phyloP scores from a whole-genome alignment of 31 red algal species.

The Asparagopsis taxiformis region DNA sequence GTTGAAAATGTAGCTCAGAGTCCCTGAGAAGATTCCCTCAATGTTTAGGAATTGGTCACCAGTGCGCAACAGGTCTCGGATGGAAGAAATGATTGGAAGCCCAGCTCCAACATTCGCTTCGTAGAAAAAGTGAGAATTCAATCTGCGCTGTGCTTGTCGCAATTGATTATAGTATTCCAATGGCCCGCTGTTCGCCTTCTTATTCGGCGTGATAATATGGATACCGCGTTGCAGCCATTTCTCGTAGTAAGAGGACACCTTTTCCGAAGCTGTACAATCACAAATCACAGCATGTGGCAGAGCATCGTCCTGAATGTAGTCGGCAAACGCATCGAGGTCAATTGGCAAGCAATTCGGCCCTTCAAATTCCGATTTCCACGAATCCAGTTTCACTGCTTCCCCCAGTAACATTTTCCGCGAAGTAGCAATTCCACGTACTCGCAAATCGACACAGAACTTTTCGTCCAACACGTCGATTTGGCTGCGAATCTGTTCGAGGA shows the following conservation, averaged over 20 bases:
- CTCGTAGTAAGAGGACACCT: slow-evolving; percentile 77
- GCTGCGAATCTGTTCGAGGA: slow-evolving; percentile 82
- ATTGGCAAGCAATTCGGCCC: slow-evolving; percentile 28
- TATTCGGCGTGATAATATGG: slow-evolving; percentile 95
- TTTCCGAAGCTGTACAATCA: slow-evolving; percentile 93
- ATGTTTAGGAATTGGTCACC: slow-evolving; percentile 93
- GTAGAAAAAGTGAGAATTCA: slow-evolving; percentile 94
- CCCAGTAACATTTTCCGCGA: slow-evolving; percentile 79
- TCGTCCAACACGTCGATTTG: slow-evolving; percentile 62
- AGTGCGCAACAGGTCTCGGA: slow-evolving; percentile 89
- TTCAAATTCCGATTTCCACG: slow-evolving; percentile 42
- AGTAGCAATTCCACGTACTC: slow-evolving; percentile 80
- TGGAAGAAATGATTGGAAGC: slow-evolving; percentile 90
- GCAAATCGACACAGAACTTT: slow-evolving; percentile 88
- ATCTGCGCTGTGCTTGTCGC: slow-evolving; percentile 68
- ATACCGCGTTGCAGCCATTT: slow-evolving; percentile 84
- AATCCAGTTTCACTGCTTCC: slow-evolving; percentile 50
- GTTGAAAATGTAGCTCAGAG: slow-evolving; percentile 96
- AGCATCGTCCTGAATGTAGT: slow-evolving; percentile 68
- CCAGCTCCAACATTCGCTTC: slow-evolving; percentile 97
- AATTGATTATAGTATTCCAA: slow-evolving; percentile 67
- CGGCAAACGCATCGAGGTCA: slow-evolving; percentile 78
- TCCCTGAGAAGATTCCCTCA: slow-evolving; percentile 94
- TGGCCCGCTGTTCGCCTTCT: slow-evolving; percentile 83
- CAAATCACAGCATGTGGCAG: slow-evolving; percentile 89